These are phyloP conservation scores for Kodamaea kakaduensis DNA, from an alignment of 805 yeast genomes.

Conservation along the genomic window DNA sequence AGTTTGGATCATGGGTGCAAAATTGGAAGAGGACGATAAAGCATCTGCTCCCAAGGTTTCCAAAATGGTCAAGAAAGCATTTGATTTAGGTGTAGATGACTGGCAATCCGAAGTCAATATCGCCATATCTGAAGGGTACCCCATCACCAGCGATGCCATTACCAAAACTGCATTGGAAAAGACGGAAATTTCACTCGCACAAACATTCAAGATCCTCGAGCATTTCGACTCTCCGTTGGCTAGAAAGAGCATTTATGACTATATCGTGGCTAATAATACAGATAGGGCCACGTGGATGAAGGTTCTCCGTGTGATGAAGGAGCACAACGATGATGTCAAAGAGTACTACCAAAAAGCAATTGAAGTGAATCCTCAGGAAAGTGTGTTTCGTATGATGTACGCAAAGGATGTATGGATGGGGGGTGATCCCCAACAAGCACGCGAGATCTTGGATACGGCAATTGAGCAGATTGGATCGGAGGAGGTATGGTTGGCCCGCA, in stretches of 20 bases:
- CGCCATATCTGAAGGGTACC: conserved; percentile 47
- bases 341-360: conserved; percentile 53
- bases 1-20: conserved; percentile 69
- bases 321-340: conserved; percentile 13
- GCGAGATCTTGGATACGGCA: conserved; percentile 40
- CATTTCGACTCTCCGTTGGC: conserved; percentile 29
- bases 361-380: conserved; percentile 43
- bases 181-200: no score
- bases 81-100: conserved; percentile 20
- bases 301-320: conserved; percentile 28
- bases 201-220: no score
- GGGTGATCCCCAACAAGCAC: conserved; percentile 48
- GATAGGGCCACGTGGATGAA: conserved; percentile 42
- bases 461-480: conserved; percentile 32
- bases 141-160: conserved; percentile 51
- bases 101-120: conserved; percentile 58
- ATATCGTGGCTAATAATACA: conserved; percentile 32
- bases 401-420: conserved; percentile 66
- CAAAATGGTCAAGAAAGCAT: conserved; percentile 14
- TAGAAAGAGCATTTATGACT: conserved; percentile 47
- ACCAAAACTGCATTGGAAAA: conserved; percentile 36
- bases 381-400: conserved; percentile 59
- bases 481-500: conserved; percentile 67
- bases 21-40: conserved; percentile 59
- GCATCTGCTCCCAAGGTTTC: conserved; percentile 21